Base-by-base conservation (phyloP, 331 rosid genomes). In the Malus hybrid region DNA sequence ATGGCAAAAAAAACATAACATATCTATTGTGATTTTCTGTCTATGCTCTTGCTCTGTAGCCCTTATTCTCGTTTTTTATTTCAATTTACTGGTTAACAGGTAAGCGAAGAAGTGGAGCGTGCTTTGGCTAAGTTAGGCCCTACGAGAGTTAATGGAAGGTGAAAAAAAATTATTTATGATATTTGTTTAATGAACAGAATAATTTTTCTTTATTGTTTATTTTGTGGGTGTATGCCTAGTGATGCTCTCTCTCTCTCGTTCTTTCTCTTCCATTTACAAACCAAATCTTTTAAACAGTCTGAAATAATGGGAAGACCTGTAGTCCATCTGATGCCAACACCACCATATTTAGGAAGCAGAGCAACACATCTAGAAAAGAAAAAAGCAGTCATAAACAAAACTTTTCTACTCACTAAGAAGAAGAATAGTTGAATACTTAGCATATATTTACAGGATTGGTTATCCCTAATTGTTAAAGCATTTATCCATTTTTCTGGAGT, bases 51-150 rank as follows among this genome's bases (percentile, higher is more conserved):
- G 20, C 2, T 59, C 6, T 28, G 13, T 56, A 28, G 16, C 42
- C 10, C 55, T 46, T n/a, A 28, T 65, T 48, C 16, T 12, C 5
- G 28, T 12, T 24, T 76, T 42, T 72, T 12, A 2, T 39, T 39
- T 42, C 31, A 10, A 10, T 31, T 46, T 32, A 20, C 63, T 67
- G 18, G 5, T 57, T 34, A 54, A 83, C 72, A 83, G 86, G 86
- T 83, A 29, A 93, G 98, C 65, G 98, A 93, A 81, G 98, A 93
- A 83, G 98, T 93, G 83, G 98, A 93, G 80, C 98, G 98, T 75
- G 98, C 98, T 56, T 77, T 93, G 82, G 94, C 97, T 42, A 93
- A 90, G 89, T 82, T 91, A 72, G 97, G 97, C 65, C 98, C 98
- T 82, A 83, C 97, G 60, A 91, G 89, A 85, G 76, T 90, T 73